Base-by-base conservation (phyloP, 1,284 basidiomycete genomes). In the Puccinia coronata region DNA sequence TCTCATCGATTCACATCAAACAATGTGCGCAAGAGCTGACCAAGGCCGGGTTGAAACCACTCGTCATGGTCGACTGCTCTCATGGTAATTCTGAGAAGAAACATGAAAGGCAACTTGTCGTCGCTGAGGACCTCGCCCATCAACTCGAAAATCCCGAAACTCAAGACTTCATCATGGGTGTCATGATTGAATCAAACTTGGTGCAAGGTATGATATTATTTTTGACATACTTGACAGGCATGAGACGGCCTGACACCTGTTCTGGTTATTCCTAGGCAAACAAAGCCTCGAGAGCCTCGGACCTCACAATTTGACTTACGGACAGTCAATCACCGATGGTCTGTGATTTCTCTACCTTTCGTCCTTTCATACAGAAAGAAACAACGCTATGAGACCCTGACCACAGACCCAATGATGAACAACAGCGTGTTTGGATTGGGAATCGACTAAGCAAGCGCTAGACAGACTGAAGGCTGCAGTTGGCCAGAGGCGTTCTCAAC, bases 121-220 rank as follows among this genome's bases (percentile, higher is more conserved):
- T 90, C 51, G 88, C 88, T 34, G 84, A 87, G 25, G 87, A 88
- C 82, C 87, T 90, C 81, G 67, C 36, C 18, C n/a, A 65, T 25
- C 92, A 95, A 88, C 87, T 94, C 36, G 77, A 80, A 63, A 79
- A 82, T 1, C 83, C 83, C 74, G 63, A 53, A 12, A 94, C 93
- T 0, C 89, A 91, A 0, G 86, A 89, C 31, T 90, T 90, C 85
- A 94, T 99, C 84, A 92, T 97, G 90, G 96, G 96, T 82, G 95
- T 97, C 82, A 99, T 99, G 97, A 90, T 98, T 82, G 97, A 99
- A 87, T 94, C 92, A 70, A 96, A 99, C 87, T 89, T 98, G 81
- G 90, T 93, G 69, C 96, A 95, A 84, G 89, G 88, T 82, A 86
- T 85, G 90, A 93, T 55, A 14, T 39, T 1, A 8, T 28, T 43